Evolutionary conservation across 495 filamentous ascomycete species (phyloP).

Genomic region (Penicillium cosmopolitanum): DNA sequence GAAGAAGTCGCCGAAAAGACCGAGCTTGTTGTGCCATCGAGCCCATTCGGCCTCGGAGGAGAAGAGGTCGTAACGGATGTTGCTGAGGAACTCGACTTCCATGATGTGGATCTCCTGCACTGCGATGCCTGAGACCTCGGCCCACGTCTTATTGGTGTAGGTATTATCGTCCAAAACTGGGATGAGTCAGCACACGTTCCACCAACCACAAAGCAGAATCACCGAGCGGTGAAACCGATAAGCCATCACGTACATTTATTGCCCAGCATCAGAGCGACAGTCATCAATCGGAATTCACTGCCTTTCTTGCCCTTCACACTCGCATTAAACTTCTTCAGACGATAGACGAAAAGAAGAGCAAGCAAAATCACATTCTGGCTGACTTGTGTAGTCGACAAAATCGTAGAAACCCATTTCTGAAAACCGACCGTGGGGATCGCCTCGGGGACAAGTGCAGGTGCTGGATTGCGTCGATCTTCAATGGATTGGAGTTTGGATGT

Average conservation of each 20-base stretch:
- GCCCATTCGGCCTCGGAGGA: conserved; percentile 82
- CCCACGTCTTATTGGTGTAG: conserved; percentile 99
- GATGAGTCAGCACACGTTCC: conserved; percentile 30
- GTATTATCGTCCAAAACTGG: conserved; percentile 96
- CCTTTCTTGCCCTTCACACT: conserved; percentile 86
- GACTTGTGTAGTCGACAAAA: conserved; percentile 93
- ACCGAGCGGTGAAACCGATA: conserved; percentile 29
- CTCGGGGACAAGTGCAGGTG: conserved; percentile 61
- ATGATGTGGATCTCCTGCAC: conserved; percentile 97
- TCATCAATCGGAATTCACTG: conserved; percentile 94
- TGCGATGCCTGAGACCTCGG: conserved; percentile 93
- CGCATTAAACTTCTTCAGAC: conserved; percentile 87
- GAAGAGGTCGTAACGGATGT: conserved; percentile 93
- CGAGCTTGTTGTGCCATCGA: conserved; percentile 79
- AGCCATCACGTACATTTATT: conserved; percentile 80
- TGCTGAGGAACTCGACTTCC: conserved; percentile 99
- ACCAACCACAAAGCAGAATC: conserved; percentile 1
- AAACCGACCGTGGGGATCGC: conserved; percentile 80
- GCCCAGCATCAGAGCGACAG: conserved; percentile 95
- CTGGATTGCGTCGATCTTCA: conserved; percentile 62
- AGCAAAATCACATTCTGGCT: conserved; percentile 94
- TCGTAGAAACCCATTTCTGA: conserved; percentile 89
- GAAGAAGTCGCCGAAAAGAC: conserved; percentile 79
- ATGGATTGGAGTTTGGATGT: conserved; percentile 72
- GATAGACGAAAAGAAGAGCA: conserved; percentile 89